Evolutionary conservation across 768 basidiomycete genomes (phyloP), one percentile per base, ranked within the genome.

Genomic region (Daedalea quercina): DNA sequence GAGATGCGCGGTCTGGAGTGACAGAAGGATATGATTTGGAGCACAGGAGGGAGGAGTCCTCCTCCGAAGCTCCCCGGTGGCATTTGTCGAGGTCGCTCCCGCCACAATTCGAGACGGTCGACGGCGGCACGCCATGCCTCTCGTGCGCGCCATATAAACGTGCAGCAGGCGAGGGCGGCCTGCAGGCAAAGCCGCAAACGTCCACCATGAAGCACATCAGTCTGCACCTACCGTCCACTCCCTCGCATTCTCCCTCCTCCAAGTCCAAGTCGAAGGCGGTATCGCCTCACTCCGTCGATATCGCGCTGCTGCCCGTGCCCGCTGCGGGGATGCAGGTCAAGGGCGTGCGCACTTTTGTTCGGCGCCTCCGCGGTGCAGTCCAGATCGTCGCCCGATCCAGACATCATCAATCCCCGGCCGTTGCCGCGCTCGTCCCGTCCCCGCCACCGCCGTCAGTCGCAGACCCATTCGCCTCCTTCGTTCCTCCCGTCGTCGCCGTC

Each of bases 271-370:
- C 52, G 51, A 31, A 31, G 28, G 4, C 28, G 28, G 28, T 31
- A 11, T 35, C 34, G 19, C 15, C 31, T n/a, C 12, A 7, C 7
- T 37, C 48, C 48, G 26, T 19, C 46, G 34, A 37, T 34, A 11
- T 20, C 15, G 48, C 13, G 15, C 44, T 15, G 23, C 26, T 20
- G 15, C 13, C 44, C 7, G 23, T 28, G 24, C 23, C 46, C 46
- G 9, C 46, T n/a, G 28, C 37, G 37, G 37, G 15, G 37, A 44
- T 44, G 47, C 47, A 50, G 34, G 46, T 25, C 44, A 54, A 55
- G 42, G 56, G 56, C 46, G 55, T 60, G 33, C 58, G 58, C 45
- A 53, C 55, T 17, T 55, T 62, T 50, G 61, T 60, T 11, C 57
- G 50, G 44, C 54, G 54, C n/a, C 40, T 62, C 35, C 60, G 54